phyloP scores from a whole-genome alignment of 306 rosid genomes.

The Comarum palustre region DNA sequence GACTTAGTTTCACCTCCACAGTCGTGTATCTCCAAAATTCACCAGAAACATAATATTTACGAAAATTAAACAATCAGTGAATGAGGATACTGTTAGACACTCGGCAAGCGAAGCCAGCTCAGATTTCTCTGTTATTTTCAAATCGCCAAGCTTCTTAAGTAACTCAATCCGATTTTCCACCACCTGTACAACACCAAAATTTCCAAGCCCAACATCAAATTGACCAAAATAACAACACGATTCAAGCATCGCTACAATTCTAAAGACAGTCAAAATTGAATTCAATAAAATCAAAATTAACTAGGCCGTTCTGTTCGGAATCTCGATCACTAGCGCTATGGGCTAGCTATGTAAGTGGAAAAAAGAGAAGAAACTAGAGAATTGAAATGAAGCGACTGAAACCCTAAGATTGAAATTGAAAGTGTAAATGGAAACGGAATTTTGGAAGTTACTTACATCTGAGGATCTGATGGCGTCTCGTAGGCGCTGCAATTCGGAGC shows the following conservation, averaged over 20 bases:
- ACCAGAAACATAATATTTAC: neutral
- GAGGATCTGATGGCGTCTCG: conserved; percentile 64
- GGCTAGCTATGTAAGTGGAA: neutral
- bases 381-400: neutral
- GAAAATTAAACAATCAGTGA: neutral
- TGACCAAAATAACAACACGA: neutral
- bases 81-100: conserved; percentile 63
- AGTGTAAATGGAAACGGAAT: conserved; percentile 3
- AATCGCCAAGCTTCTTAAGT: conserved; percentile 43
- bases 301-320: no score
- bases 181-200: conserved; percentile 34
- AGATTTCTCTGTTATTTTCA: conserved; percentile 43
- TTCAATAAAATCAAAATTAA: neutral
- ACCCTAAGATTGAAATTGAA: neutral
- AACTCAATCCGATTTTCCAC: conserved; percentile 66
- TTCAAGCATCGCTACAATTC: neutral
- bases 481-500: conserved; percentile 48
- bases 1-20: no score
- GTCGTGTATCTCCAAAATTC: neutral
- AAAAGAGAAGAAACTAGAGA: neutral
- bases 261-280: no score
- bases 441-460: conserved; percentile 47
- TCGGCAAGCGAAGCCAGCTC: conserved; percentile 45
- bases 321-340: neutral
- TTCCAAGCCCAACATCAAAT: neutral